Conservation (phyloP, 169 alveolate species). For the Eimeria sp. region DNA sequence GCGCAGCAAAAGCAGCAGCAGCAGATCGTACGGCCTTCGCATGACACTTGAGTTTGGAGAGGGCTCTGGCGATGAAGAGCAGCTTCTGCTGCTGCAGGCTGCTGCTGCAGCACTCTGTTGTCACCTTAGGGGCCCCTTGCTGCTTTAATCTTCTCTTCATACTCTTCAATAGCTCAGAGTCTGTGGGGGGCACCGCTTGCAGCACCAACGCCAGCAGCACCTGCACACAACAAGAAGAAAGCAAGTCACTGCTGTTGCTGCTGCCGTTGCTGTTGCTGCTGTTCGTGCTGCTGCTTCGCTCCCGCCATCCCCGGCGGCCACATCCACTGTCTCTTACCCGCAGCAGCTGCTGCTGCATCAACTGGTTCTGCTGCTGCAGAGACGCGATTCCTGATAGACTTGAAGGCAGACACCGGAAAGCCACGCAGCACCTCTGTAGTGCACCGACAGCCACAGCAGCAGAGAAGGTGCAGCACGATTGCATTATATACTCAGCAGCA, state of each 20-base stretch:
- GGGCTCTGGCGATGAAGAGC: constrained; percentile 52
- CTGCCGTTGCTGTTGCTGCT: constrained; percentile 38
- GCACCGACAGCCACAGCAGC: constrained; percentile 46
- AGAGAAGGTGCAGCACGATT: not conserved
- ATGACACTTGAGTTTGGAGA: constrained; percentile 32
- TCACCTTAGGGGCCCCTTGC: constrained; percentile 26
- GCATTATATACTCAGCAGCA: not conserved
- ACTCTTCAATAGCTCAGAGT: not conserved
- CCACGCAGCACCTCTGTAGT: constrained; percentile 76
- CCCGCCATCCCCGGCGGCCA: too few species aligned
- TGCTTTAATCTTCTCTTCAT: constrained; percentile 35
- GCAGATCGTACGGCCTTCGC: constrained; percentile 14
- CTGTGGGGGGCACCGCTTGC: constrained; percentile 36
- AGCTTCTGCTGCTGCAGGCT: constrained; percentile 73
- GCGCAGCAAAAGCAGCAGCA: constrained; percentile 46
- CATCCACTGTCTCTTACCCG: not conserved
- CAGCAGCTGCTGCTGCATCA: constrained; percentile 58
- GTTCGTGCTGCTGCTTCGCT: not conserved
- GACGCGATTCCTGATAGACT: not conserved
- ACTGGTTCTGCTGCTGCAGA: constrained; percentile 42
- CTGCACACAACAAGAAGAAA: not conserved
- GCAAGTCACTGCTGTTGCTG: not conserved
- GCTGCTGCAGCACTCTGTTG: constrained; percentile 66
- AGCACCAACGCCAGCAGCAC: constrained; percentile 56
- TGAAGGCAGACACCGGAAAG: constrained; percentile 46